Base-by-base conservation (phyloP, 2,329 filamentous ascomycete species). In the Calycina herbarum region DNA sequence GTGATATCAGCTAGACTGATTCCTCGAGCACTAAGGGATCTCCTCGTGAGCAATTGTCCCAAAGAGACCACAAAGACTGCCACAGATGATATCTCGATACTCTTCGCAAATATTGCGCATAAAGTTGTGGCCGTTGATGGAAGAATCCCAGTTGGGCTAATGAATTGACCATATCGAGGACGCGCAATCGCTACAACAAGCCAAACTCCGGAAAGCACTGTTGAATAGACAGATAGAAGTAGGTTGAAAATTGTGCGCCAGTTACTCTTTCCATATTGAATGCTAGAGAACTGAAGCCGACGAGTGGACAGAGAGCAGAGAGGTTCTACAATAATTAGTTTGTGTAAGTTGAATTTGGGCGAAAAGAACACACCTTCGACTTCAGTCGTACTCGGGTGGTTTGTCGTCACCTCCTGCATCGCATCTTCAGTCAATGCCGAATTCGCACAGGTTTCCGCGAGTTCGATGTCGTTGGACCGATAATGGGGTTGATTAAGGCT, bases 41-140 rank as follows among this genome's bases (percentile, higher is more conserved):
- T 80, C 24, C 89, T 82, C n/a, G 86, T 92, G 17, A 94, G 78
- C 0, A 90, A 84, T 74, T 95, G 92, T 0, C 92, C 92, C 0
- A 94, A 75, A 63, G 91, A 91, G 0, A 89, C 85, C 1, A 94
- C 89, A 67, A 92, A 91, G 0, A 92, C 87, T 0, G 91, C 92
- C 3, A 92, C 90, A 72, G 93, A 94, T 0, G 89, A 87, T 69
- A 94, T 74, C 77, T 94, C 92, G 59, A 94, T 91, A 0, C 89
- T 85, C 77, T 94, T 94, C 7, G 91, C 89, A 42, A 92, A 79
- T 2, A 92, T 77, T 0, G 90, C 85, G n/a, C 86, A 87, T 0
- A 94, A 73, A 1, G 91, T 77, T 0, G 86, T 88, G 0, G 91
- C 91, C 1, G 86, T 89, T 0, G 87, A 83, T 0, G 80, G 79